Conservation (phyloP, 352 stramenopile species). For the Phytophthora cryptogea region DNA sequence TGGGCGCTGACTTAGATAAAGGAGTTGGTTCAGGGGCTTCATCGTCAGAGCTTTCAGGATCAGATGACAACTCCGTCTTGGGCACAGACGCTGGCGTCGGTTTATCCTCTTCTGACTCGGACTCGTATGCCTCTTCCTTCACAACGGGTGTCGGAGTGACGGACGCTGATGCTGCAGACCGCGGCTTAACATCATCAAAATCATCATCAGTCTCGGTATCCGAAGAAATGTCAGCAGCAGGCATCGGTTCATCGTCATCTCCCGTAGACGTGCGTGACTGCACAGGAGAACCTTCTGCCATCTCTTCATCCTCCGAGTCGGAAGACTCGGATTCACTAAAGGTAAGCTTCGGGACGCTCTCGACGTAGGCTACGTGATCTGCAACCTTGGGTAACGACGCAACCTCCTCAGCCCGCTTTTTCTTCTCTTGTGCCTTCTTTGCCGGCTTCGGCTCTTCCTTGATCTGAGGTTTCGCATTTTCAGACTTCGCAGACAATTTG, state of each 20-base stretch:
- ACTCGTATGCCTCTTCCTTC: constrained; percentile 3
- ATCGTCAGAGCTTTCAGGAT: constrained; percentile 34
- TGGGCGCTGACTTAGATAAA: not conserved
- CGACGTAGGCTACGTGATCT: constrained; percentile 40
- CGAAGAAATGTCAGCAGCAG: not conserved
- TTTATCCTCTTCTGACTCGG: constrained; percentile 20
- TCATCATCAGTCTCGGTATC: constrained; percentile 34
- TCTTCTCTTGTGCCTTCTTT: constrained; percentile 17
- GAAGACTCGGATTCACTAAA: constrained; percentile 50
- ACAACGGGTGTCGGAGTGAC: not conserved
- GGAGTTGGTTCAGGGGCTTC: constrained; percentile 13
- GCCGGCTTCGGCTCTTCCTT: constrained; percentile 15
- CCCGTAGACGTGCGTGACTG: constrained; percentile 1
- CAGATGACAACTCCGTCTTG: constrained; percentile 24
- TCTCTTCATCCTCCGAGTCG: constrained; percentile 35
- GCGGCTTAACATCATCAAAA: constrained; percentile 35
- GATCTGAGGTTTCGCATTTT: constrained; percentile 20
- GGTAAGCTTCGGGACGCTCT: constrained; percentile 63
- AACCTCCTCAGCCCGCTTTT: constrained; percentile 15
- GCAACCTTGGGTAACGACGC: constrained; percentile 12
- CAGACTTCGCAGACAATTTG: constrained; percentile 4
- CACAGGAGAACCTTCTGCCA: constrained; percentile 9
- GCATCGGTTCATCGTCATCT: constrained; percentile 23
- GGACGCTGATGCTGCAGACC: not conserved
- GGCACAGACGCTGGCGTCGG: constrained; percentile 9